Evolutionary conservation across 768 basidiomycete genomes (phyloP).

Genomic region (Tremella mesenterica): DNA sequence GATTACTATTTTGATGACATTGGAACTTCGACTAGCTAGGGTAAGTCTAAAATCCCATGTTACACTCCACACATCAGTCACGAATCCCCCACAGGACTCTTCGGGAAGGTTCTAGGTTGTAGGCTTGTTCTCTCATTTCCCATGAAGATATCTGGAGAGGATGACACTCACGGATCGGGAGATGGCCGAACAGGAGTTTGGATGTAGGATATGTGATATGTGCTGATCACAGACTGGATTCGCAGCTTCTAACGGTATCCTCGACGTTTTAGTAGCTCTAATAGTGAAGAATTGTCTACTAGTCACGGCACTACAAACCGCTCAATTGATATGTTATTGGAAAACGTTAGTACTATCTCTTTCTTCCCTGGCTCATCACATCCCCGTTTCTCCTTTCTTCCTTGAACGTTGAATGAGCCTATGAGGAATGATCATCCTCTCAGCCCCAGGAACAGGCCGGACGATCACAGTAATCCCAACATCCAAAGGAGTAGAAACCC

Average conservation of each 20-base stretch:
- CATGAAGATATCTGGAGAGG: no score
- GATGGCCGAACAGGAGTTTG: no score
- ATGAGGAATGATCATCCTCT: no score
- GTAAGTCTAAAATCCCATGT: background rate
- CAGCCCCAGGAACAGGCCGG: no score
- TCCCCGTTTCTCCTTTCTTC: no score
- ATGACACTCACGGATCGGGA: no score
- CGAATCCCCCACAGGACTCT: no score
- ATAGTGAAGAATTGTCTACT: slow-evolving; percentile 1
- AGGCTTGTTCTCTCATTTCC: background rate
- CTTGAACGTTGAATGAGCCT: no score
- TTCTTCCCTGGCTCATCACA: no score
- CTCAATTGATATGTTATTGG: background rate
- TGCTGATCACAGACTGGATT: slow-evolving; percentile 10
- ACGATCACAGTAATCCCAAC: no score
- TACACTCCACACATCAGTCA: background rate
- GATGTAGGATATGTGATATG: no score
- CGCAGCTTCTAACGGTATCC: slow-evolving; percentile 7
- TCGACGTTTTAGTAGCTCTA: slow-evolving; percentile 4
- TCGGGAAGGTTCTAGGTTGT: background rate
- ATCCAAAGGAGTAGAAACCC: no score
- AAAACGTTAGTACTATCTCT: background rate
- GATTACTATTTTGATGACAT: background rate
- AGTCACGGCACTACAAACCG: background rate
- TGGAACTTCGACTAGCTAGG: background rate